Conservation (phyloP, 805 yeast species). For the Metschnikowia borealis region DNA sequence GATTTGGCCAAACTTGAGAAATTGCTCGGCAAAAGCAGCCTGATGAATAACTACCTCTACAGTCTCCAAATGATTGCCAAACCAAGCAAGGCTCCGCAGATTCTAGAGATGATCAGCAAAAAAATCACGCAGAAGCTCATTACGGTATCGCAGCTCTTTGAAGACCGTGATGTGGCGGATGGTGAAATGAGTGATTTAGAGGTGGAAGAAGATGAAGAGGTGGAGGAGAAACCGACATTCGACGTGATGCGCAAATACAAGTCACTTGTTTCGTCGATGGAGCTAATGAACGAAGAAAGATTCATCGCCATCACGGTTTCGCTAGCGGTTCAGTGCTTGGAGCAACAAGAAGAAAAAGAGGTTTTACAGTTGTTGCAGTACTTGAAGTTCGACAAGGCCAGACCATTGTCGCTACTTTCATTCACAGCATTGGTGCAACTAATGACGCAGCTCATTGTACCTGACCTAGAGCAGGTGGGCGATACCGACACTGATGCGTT, state of each 20-base stretch:
- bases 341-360: conserved; percentile 17
- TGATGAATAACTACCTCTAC: conserved; percentile 17
- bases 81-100: conserved; percentile 19
- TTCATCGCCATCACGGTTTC: conserved; percentile 29
- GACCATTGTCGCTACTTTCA: conserved; percentile 26
- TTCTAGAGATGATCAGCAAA: conserved; percentile 16
- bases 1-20: conserved; percentile 17
- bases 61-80: conserved; percentile 24
- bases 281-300: conserved; percentile 32
- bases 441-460: conserved; percentile 16
- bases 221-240: neutral
- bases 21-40: conserved; percentile 7
- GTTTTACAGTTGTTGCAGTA: conserved; percentile 23
- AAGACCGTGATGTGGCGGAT: conserved; percentile 34
- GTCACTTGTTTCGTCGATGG: conserved; percentile 27
- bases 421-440: conserved; percentile 31
- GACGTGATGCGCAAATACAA: conserved; percentile 14
- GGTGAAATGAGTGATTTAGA: conserved; percentile 16
- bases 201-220: neutral
- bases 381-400: conserved; percentile 17
- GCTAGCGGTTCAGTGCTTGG: conserved; percentile 22
- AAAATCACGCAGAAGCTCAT: conserved; percentile 20
- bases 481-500: neutral
- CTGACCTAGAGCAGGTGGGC: conserved; percentile 14
- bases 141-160: conserved; percentile 18